Conservation (phyloP, 2,329 filamentous ascomycete genomes). For the Xylariaceae sp. region DNA sequence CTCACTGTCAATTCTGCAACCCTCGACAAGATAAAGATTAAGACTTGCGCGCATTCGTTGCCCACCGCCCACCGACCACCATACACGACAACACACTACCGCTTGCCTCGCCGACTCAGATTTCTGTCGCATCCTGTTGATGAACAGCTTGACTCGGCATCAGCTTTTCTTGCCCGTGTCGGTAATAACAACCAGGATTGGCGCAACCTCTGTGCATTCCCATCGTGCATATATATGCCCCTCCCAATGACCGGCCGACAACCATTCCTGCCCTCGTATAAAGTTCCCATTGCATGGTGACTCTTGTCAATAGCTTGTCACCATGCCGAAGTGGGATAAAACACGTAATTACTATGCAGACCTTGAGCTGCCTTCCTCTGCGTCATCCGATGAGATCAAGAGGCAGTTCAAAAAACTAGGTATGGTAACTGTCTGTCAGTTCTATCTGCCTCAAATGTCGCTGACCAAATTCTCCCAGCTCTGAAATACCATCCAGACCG, state of each 20-base stretch:
- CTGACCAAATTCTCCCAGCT: conserved; percentile 56
- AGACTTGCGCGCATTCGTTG: conserved; percentile 1
- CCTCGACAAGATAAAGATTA: conserved; percentile 9
- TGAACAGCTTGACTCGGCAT: not conserved
- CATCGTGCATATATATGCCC: not conserved
- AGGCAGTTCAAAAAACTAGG: conserved; percentile 86
- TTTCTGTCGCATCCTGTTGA: not conserved
- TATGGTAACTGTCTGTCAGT: conserved; percentile 45
- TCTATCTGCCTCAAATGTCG: not conserved
- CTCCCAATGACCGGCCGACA: conserved; percentile 24
- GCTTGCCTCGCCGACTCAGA: too few relatives aligned
- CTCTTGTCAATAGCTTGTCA: conserved; percentile 40
- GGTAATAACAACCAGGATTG: not conserved
- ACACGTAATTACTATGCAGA: conserved; percentile 85
- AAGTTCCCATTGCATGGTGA: conserved; percentile 12
- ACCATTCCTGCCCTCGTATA: not conserved
- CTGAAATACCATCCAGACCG: conserved; percentile 88
- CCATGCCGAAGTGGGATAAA: conserved; percentile 72
- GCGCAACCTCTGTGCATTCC: not conserved
- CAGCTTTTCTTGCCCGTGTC: not conserved
- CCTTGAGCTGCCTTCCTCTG: conserved; percentile 72
- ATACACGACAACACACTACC: not conserved
- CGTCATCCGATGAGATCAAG: conserved; percentile 78
- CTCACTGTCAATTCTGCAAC: not conserved
- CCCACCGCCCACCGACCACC: not conserved